Evolutionary conservation across 1,139 yeast species (phyloP).

Genomic region (Pneumocystis murina): DNA sequence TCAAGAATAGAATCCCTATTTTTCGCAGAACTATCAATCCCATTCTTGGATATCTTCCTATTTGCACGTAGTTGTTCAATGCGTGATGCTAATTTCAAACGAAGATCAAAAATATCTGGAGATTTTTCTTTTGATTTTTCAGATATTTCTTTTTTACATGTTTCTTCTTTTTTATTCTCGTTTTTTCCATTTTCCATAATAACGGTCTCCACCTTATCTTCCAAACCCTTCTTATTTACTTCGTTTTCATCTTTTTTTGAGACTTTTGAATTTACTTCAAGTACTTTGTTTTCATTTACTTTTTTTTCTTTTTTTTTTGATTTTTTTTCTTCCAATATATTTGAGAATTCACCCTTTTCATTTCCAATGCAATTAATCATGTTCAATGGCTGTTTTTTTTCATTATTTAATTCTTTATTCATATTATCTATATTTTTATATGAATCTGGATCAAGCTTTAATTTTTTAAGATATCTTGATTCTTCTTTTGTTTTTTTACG

Average conservation of each 20-base stretch:
- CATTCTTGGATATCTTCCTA: slow-evolving; percentile 85
- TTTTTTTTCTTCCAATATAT: not conserved
- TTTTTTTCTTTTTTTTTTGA: not conserved
- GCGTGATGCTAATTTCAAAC: slow-evolving; percentile 57
- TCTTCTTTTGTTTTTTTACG: slow-evolving; percentile 54
- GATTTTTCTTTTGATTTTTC: slow-evolving; percentile 3
- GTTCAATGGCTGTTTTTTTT: slow-evolving; percentile 16
- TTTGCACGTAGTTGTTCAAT: slow-evolving; percentile 57
- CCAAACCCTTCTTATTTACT: not conserved
- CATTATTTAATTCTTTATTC: slow-evolving; percentile 39
- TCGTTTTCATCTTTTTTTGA: not conserved
- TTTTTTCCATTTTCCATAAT: not conserved
- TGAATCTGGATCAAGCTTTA: slow-evolving; percentile 60
- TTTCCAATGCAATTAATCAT: not conserved
- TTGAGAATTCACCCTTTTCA: not conserved
- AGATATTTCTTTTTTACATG: not conserved
- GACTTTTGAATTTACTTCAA: not conserved
- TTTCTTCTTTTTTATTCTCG: not conserved
- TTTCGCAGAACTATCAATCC: slow-evolving; percentile 64
- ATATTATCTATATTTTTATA: slow-evolving; percentile 51
- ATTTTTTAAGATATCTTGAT: slow-evolving; percentile 42
- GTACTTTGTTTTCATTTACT: not conserved
- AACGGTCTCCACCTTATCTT: not conserved
- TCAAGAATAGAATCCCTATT: slow-evolving; percentile 31
- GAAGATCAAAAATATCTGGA: slow-evolving; percentile 38